Evolutionary conservation across 805 yeast genomes (phyloP).

Genomic region (Lachancea lanzarotensis): DNA sequence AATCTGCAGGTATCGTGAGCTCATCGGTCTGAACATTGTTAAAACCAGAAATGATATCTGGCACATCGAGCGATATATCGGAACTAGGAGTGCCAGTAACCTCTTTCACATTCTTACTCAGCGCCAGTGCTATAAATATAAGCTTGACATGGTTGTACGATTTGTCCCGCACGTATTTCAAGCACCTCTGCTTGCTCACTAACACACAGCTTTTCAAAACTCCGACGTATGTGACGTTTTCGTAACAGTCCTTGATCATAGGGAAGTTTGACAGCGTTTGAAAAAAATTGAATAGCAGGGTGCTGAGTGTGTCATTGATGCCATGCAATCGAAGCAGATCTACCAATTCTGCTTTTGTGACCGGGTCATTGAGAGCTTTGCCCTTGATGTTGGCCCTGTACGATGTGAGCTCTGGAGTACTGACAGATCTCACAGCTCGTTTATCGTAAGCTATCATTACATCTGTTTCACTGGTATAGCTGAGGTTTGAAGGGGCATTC

Average conservation of each 20-base stretch:
- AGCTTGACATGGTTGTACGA: constrained; percentile 39
- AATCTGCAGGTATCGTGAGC: constrained; percentile 35
- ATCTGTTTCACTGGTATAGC: constrained; percentile 10
- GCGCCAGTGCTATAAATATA: constrained; percentile 43
- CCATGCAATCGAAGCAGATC: constrained; percentile 35
- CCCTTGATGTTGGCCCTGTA: constrained; percentile 21
- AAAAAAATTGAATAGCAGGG: constrained; percentile 37
- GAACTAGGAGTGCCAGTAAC: constrained; percentile 10
- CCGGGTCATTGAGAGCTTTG: constrained; percentile 18
- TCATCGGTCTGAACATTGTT: constrained; percentile 40
- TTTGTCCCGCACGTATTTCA: constrained; percentile 30
- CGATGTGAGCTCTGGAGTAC: constrained; percentile 20
- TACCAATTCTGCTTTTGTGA: constrained; percentile 27
- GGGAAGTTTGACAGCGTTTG: constrained; percentile 46
- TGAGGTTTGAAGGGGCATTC: not conserved
- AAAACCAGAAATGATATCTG: constrained; percentile 32
- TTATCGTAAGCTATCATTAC: constrained; percentile 13
- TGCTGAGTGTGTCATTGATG: constrained; percentile 26
- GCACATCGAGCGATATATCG: constrained; percentile 13
- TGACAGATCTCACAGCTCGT: constrained; percentile 16
- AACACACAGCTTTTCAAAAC: constrained; percentile 40
- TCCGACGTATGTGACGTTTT: constrained; percentile 34
- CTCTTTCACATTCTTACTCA: constrained; percentile 14
- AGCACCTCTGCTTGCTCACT: constrained; percentile 39
- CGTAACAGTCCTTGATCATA: constrained; percentile 34